A percentile compares a stretch with the other conserved stretches of the same genome.
These are phyloP conservation scores for Neospermospora avenae DNA, from an alignment of 2,329 filamentous ascomycete genomes.

Conservation along the genomic window DNA sequence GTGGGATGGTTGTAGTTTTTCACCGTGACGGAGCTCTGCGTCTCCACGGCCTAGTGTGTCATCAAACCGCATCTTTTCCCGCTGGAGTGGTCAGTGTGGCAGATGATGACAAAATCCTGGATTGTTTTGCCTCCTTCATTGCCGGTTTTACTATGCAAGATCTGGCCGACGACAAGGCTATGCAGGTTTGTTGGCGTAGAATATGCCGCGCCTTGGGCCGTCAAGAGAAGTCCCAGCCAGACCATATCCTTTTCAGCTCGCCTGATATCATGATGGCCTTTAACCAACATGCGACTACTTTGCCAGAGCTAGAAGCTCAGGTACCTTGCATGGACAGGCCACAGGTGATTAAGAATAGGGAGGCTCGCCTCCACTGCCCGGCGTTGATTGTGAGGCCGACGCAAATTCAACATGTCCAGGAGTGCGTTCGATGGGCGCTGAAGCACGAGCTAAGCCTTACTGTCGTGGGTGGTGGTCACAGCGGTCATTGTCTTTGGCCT, in stretches of 20 bases:
- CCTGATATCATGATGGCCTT: constrained; percentile 53
- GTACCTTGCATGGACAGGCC: constrained; percentile 35
- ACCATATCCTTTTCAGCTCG: constrained; percentile 37
- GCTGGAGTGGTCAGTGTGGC: constrained; percentile 42
- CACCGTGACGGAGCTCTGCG: constrained; percentile 47
- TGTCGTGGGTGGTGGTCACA: constrained; percentile 56
- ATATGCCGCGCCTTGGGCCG: constrained; percentile 48
- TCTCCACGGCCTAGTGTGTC: constrained; percentile 47
- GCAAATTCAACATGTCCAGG: constrained; percentile 47
- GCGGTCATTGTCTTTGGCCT: constrained; percentile 53
- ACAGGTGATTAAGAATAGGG: constrained; percentile 47
- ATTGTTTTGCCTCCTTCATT: constrained; percentile 52
- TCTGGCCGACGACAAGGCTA: constrained; percentile 28
- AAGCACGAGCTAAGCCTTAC: constrained; percentile 44
- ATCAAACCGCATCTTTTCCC: constrained; percentile 46
- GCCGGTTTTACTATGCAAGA: constrained; percentile 43
- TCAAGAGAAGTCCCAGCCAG: constrained; percentile 37
- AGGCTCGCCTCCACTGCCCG: constrained; percentile 45
- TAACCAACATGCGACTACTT: constrained; percentile 41
- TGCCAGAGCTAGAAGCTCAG: constrained; percentile 42
- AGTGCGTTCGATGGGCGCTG: constrained; percentile 55
- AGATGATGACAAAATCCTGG: constrained; percentile 44
- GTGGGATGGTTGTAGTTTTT: constrained; percentile 51
- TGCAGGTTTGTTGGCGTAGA: constrained; percentile 45
- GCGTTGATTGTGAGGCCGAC: constrained; percentile 46